phyloP scores from a whole-genome alignment of 345 rosid species.

The Brassica incana region DNA sequence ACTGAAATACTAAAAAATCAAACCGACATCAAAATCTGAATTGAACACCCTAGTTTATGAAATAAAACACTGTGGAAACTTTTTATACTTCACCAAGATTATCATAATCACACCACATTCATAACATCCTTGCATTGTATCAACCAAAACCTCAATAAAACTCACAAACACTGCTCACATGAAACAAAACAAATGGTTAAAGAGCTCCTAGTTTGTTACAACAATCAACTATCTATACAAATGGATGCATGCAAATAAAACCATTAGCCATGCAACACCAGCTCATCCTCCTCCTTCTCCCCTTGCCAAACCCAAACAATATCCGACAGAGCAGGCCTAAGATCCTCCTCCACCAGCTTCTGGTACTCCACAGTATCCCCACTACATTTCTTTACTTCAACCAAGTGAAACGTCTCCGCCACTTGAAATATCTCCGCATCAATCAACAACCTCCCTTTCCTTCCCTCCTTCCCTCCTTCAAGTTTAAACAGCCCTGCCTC shows the following conservation, averaged over 20 bases:
- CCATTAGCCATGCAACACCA: conserved; percentile 5
- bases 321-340: conserved; percentile 66
- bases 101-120: background rate
- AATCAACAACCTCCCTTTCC: conserved; percentile 60
- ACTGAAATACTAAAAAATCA: no score
- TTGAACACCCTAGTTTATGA: background rate
- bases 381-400: conserved; percentile 68
- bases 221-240: conserved; percentile 5
- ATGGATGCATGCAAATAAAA: background rate
- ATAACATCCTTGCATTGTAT: background rate
- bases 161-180: background rate
- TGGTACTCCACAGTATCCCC: conserved; percentile 80
- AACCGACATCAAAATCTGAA: no score
- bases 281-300: conserved; percentile 44
- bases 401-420: conserved; percentile 59
- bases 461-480: conserved; percentile 64
- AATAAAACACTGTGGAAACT: background rate
- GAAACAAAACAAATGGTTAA: background rate
- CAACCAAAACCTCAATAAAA: background rate
- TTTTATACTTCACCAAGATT: background rate
- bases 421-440: conserved; percentile 78
- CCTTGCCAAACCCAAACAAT: conserved; percentile 88
- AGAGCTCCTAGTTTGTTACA: conserved; percentile 12
- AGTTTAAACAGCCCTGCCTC: conserved; percentile 65
- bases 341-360: conserved; percentile 57